Evolutionary conservation across 371 early-diverging fungal genomes (phyloP), one percentile per base, ranked within the genome.

Genomic region (Mortierella sp.): DNA sequence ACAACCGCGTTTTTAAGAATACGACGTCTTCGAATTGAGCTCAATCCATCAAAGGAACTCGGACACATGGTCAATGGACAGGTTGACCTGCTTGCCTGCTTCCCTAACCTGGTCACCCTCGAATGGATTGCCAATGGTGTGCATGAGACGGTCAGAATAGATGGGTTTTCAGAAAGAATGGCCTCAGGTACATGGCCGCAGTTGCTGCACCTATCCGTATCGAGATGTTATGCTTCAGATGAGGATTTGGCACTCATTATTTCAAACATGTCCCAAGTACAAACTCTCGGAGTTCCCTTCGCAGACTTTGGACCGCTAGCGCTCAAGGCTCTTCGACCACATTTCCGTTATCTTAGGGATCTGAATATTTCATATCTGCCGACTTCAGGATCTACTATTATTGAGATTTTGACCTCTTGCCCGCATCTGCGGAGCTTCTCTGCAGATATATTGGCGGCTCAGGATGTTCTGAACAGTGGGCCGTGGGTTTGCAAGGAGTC

Each of bases 341-440:
- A 59, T 59, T 59, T 37, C 13, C 35, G 40, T n/a, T 22, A 37
- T 31, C 34, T 59, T 23, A 34, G 40, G 22, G 19, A 59, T 7
- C n/a, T 59, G 59, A 22, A 59, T 22, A 59, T 59, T 17, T 37
- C 59, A 26, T 4, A n/a, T n/a, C n/a, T n/a, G n/a, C n/a, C n/a
- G n/a, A n/a, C n/a, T n/a, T n/a, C n/a, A n/a, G n/a, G n/a, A n/a
- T n/a, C n/a, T n/a, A n/a, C n/a, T n/a, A n/a, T n/a, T n/a, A n/a
- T n/a, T n/a, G n/a, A n/a, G n/a, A n/a, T n/a, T n/a, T n/a, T n/a
- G n/a, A n/a, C n/a, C n/a, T n/a, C n/a, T n/a, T n/a, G n/a, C n/a
- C n/a, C n/a, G n/a, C n/a, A n/a, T n/a, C n/a, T n/a, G n/a, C n/a
- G n/a, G n/a, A n/a, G n/a, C n/a, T n/a, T n/a, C n/a, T n/a, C n/a